Base-by-base conservation (phyloP, 1,284 basidiomycete species). In the Fomitiporia mediterranea region DNA sequence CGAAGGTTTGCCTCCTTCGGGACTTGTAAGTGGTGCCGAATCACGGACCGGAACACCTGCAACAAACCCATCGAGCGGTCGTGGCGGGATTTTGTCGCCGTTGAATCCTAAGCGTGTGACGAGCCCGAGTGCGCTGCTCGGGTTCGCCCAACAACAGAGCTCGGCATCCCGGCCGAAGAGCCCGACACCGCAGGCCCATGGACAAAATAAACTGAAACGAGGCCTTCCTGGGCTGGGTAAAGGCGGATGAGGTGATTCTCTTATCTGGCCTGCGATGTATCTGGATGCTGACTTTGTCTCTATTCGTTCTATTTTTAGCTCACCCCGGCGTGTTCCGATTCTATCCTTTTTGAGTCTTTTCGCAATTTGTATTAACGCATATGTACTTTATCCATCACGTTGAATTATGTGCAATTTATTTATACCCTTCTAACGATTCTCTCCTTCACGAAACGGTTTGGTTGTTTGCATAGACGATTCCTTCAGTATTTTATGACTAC, bases 51-150 rank as follows among this genome's bases (percentile, higher is more conserved):
- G 40, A 17, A 43, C 39, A 13, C 23, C 51, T 32, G 25, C 34
- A n/a, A 49, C 48, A 27, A 38, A 37, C 42, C 35, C 25, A 27
- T 21, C 46, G 13, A 55, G 23, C 9, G 27, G 53, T 8, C 35
- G 44, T 27, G 43, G 55, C 19, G 51, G 56, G 17, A 53, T 58
- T 6, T 44, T 58, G 21, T 58, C 56, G 19, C 56, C 56, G 21
- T 34, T 58, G 19, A 58, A 58, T 32, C 56, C 56, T n/a, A 54
- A 48, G 46, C 44, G 56, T 7, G 52, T 49, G 43, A 43, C 56
- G 43, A 57, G 44, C 27, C 43, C 56, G 37, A 51, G 48, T 35
- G 48, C 27, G 19, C 25, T 57, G 25, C 35, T 57, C 9, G 51
- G 51, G 19, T 53, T 57, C n/a, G 42, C 51, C 6, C 43, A 52